These are phyloP conservation scores for Gracilariopsis chorda DNA, from an alignment of 23 red algal species.

Conservation along the genomic window DNA sequence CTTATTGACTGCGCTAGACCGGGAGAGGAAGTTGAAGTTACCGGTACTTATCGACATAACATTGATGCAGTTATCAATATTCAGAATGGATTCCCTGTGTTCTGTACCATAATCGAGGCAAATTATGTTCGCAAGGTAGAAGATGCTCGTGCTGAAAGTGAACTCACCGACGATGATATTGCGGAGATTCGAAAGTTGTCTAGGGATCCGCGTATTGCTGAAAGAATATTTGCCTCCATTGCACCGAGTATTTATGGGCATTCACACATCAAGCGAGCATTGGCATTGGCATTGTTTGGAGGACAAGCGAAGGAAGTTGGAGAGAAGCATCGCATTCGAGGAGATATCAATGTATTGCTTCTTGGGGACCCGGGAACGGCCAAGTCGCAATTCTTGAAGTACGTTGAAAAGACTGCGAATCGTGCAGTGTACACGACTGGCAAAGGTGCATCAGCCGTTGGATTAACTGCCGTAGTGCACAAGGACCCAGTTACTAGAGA, in stretches of 20 bases:
- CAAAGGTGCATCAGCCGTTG: conserved; percentile 98
- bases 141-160: conserved; percentile 73
- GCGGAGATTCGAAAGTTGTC: conserved; percentile 73
- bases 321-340: conserved; percentile 92
- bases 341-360: conserved; percentile 96
- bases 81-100: conserved; percentile 93
- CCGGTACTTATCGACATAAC: conserved; percentile 92
- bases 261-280: conserved; percentile 86
- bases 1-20: conserved; percentile 93
- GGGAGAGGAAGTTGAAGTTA: conserved; percentile 95
- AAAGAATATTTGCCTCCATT: conserved; percentile 89
- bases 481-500: conserved; percentile 93
- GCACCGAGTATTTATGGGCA: conserved; percentile 99
- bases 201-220: conserved; percentile 75
- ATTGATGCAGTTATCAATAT: conserved; percentile 84
- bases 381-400: conserved; percentile 99
- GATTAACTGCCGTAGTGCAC: conserved; percentile 94
- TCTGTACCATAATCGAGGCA: conserved; percentile 91
- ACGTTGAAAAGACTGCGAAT: conserved; percentile 94
- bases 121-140: conserved; percentile 94
- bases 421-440: conserved; percentile 97
- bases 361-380: conserved; percentile 98
- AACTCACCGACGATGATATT: conserved; percentile 95
- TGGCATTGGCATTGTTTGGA: conserved; percentile 91
- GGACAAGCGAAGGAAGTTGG: conserved; percentile 97